Percentiles rank a stretch among this genome's conserved stretches.
These are phyloP conservation scores for Phytophthora syringae DNA, from an alignment of 352 stramenopile genomes.

Conservation along the genomic window DNA sequence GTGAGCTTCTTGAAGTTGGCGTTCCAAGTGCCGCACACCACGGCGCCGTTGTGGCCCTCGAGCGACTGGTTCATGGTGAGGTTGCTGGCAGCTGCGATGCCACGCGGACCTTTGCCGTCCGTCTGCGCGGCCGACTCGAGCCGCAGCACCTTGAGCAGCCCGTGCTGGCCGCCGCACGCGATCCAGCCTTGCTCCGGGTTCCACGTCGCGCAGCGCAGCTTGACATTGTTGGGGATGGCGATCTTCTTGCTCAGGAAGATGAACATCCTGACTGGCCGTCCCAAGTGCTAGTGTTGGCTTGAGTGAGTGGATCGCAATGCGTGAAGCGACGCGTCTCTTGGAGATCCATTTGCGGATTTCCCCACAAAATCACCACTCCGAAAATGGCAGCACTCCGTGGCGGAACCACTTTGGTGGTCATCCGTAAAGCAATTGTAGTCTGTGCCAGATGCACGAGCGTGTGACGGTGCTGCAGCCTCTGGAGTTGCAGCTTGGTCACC, in stretches of 20 bases:
- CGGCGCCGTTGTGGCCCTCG: conserved; percentile 91
- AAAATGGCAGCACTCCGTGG: too few relatives aligned
- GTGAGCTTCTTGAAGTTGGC: conserved; percentile 95
- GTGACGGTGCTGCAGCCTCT: background rate
- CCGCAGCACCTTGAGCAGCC: conserved; percentile 93
- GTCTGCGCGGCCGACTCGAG: conserved; percentile 80
- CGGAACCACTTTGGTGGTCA: too few relatives aligned
- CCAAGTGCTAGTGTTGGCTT: too few relatives aligned
- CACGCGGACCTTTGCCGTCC: conserved; percentile 74
- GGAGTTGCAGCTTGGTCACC: conserved; percentile 23
- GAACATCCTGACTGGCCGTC: conserved; percentile 90
- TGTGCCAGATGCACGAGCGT: background rate
- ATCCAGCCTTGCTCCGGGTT: conserved; percentile 96
- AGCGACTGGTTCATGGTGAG: conserved; percentile 96
- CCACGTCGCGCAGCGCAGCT: conserved; percentile 92
- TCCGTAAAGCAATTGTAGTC: too few relatives aligned
- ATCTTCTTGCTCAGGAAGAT: conserved; percentile 97
- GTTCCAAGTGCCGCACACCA: conserved; percentile 95
- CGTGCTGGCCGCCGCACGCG: conserved; percentile 93
- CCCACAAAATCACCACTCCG: background rate
- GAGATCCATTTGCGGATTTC: conserved; percentile 9
- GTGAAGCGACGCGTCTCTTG: conserved; percentile 32
- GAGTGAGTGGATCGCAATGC: background rate
- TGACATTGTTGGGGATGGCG: conserved; percentile 93
- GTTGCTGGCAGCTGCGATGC: conserved; percentile 89